These are phyloP conservation scores for Musa troglodytarum DNA, from an alignment of 176 grass and related monocot species.

Conservation along the genomic window DNA sequence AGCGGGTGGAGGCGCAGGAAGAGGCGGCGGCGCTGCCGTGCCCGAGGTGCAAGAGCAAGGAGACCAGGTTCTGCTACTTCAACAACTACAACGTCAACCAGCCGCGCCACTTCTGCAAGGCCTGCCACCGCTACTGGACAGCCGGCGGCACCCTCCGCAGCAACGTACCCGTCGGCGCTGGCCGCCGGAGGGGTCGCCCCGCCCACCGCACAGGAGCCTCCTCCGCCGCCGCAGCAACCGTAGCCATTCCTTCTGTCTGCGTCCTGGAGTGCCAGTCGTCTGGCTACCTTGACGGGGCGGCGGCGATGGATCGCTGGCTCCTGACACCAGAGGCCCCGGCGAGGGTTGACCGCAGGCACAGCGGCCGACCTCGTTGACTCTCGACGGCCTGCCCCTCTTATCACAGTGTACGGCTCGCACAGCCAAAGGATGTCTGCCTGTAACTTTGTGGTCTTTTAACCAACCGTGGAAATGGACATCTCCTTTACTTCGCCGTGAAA, in stretches of 20 bases:
- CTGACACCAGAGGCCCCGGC: not conserved
- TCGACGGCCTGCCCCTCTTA: not conserved
- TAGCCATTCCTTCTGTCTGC: not conserved
- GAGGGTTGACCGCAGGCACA: not conserved
- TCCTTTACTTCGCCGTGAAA: not conserved
- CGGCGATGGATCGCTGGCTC: conserved; percentile 5
- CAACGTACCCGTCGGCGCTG: conserved; percentile 47
- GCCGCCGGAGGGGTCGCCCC: conserved; percentile 44
- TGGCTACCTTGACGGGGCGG: not conserved
- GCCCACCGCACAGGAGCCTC: not conserved
- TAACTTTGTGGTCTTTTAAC: not conserved
- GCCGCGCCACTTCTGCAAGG: conserved; percentile 91
- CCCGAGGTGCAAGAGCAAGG: conserved; percentile 78
- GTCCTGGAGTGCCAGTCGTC: conserved; percentile 25
- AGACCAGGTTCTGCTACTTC: conserved; percentile 99
- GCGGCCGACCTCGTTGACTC: conserved; percentile 8
- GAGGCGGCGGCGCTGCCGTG: conserved; percentile 45
- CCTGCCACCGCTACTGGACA: conserved; percentile 97
- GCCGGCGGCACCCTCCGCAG: conserved; percentile 89
- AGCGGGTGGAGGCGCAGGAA: conserved; percentile 3
- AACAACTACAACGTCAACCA: conserved; percentile 99
- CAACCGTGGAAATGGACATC: not conserved
- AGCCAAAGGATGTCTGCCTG: not conserved
- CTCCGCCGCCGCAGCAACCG: not conserved
- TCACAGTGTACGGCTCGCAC: conserved; percentile 8